These are phyloP conservation scores for Mrakia hoshinonis DNA, from an alignment of 768 basidiomycete species.

Conservation along the genomic window DNA sequence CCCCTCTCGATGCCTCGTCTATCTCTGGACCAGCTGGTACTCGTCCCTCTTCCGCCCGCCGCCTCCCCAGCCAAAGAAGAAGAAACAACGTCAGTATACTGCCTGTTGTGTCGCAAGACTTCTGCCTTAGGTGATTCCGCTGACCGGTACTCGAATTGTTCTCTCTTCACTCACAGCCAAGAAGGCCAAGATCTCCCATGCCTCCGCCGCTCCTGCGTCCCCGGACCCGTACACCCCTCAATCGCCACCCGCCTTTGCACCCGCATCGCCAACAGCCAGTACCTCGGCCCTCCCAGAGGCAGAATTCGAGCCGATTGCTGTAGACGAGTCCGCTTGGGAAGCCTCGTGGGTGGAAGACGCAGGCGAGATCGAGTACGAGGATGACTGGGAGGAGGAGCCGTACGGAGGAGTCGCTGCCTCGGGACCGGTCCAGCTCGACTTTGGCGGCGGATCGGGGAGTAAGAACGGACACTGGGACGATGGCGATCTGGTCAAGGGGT, in stretches of 20 bases:
- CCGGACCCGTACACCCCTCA: neutral
- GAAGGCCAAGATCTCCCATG: neutral
- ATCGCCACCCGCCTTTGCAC: neutral
- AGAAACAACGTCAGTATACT: neutral
- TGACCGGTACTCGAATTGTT: neutral
- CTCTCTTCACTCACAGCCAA: neutral
- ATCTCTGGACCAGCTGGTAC: neutral
- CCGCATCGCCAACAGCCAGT: neutral
- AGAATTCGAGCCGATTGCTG: neutral
- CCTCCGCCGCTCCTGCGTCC: neutral
- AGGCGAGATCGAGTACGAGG: neutral
- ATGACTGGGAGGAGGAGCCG: neutral
- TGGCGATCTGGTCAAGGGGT: neutral
- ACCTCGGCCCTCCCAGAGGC: neutral
- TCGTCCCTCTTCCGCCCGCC: neutral
- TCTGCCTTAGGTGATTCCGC: neutral
- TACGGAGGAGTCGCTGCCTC: neutral
- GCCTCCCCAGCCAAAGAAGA: neutral
- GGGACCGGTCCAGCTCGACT: neutral
- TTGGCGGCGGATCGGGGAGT: neutral
- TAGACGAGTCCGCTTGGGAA: neutral
- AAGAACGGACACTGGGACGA: constrained; percentile 14
- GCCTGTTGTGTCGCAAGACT: neutral
- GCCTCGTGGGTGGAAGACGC: neutral
- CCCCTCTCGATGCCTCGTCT: neutral